These are phyloP conservation scores for Dactylellina sp. DNA, from an alignment of 2,329 filamentous ascomycete genomes.

Conservation along the genomic window DNA sequence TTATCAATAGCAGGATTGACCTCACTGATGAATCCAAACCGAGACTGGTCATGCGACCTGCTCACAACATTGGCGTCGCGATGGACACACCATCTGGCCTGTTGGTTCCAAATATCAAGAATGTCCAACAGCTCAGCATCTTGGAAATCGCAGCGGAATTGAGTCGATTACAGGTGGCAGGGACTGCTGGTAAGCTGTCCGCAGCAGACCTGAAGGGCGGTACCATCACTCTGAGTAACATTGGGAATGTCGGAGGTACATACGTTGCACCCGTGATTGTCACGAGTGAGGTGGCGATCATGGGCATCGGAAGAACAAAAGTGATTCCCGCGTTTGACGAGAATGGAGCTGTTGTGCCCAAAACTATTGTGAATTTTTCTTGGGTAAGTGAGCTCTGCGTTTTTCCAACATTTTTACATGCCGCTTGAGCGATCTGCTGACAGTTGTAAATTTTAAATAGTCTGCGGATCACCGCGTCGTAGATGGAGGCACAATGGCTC, in stretches of 20 bases:
- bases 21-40: slow-evolving; percentile 72
- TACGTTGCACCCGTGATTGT: slow-evolving; percentile 93
- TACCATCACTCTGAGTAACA: slow-evolving; percentile 96
- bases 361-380: slow-evolving; percentile 88
- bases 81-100: slow-evolving; percentile 93
- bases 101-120: slow-evolving; percentile 89
- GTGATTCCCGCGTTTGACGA: slow-evolving; percentile 81
- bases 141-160: slow-evolving; percentile 82
- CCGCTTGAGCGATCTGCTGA: slow-evolving; percentile 25
- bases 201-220: slow-evolving; percentile 82
- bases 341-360: slow-evolving; percentile 72
- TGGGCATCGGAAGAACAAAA: slow-evolving; percentile 85
- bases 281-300: slow-evolving; percentile 87
- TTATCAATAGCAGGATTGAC: slow-evolving; percentile 89
- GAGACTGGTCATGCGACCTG: slow-evolving; percentile 78
- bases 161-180: slow-evolving; percentile 77
- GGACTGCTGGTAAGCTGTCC: slow-evolving; percentile 78
- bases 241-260: slow-evolving; percentile 92
- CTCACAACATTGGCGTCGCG: slow-evolving; percentile 95
- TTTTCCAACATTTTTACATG: slow-evolving; percentile 5
- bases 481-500: slow-evolving; percentile 93
- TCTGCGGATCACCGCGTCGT: slow-evolving; percentile 78
- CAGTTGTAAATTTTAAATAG: slow-evolving; percentile 28
- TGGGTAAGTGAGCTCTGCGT: slow-evolving; percentile 73
- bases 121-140: slow-evolving; percentile 82